These are phyloP conservation scores for Phaeosphaeria sp. DNA, from an alignment of 2,329 filamentous ascomycete genomes.

Conservation along the genomic window DNA sequence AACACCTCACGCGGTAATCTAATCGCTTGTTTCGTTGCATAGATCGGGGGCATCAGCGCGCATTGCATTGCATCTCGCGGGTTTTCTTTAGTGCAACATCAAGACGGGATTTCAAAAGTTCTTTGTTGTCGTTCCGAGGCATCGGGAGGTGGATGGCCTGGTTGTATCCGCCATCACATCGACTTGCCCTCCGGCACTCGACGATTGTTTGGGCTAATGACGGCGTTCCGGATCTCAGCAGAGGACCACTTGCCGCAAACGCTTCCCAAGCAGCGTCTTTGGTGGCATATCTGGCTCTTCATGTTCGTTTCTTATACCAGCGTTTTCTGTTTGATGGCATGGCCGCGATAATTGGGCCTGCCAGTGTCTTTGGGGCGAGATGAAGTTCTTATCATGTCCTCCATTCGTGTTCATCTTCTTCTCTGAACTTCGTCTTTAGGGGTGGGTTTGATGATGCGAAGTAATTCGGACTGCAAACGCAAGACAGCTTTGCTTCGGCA, in stretches of 20 bases:
- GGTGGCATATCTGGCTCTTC: slow-evolving; percentile 24
- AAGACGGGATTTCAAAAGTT: slow-evolving; percentile 35
- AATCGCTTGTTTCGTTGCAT: slow-evolving; percentile 51
- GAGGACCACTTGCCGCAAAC: slow-evolving; percentile 18
- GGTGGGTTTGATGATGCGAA: slow-evolving; percentile 14
- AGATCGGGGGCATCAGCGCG: slow-evolving; percentile 48
- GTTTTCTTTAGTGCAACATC: slow-evolving; percentile 31
- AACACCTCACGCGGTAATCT: slow-evolving; percentile 46
- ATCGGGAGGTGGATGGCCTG: slow-evolving; percentile 14
- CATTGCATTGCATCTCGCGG: slow-evolving; percentile 49
- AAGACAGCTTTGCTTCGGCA: slow-evolving; percentile 36
- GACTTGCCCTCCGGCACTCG: neutral
- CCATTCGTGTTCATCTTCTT: slow-evolving; percentile 17
- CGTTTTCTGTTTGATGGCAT: slow-evolving; percentile 17
- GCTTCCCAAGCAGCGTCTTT: slow-evolving; percentile 28
- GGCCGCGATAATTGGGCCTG: slow-evolving; percentile 12
- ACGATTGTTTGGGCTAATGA: slow-evolving; percentile 15
- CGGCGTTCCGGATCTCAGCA: slow-evolving; percentile 35
- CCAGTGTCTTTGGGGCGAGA: slow-evolving; percentile 6
- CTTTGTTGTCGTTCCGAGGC: slow-evolving; percentile 29
- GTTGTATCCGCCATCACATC: slow-evolving; percentile 5
- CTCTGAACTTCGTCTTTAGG: slow-evolving; percentile 4
- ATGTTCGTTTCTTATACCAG: slow-evolving; percentile 16
- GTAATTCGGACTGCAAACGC: slow-evolving; percentile 2
- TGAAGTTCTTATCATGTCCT: slow-evolving; percentile 10